Base-by-base conservation (phyloP, 352 stramenopile species). In the Peronospora tabacina region DNA sequence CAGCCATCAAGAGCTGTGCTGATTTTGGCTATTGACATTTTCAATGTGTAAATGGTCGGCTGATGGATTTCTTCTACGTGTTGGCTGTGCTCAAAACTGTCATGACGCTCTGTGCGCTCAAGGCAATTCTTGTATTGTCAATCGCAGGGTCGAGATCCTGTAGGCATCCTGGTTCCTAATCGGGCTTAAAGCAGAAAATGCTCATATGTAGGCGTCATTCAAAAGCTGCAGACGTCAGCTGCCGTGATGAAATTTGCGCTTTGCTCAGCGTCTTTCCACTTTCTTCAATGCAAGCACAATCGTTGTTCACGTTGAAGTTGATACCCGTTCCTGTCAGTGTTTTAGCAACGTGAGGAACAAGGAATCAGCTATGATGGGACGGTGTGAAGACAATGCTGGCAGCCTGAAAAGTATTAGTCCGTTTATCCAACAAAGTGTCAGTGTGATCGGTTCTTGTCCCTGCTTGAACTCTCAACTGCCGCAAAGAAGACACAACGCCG, bases 381-480 rank as follows among this genome's bases (percentile, higher is more conserved):
- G 36, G 45, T 65, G 45, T 53, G 16, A 60, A 45, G 36, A 48
- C 24, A 22, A 30, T 24, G 7, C 28, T 32, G 28, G 7, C 5
- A 32, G 28, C 33, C 1, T 51, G 30, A 40, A 32, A 50, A 41
- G 7, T 17, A 34, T 17, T 2, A 19, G 22, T 26, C 7, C 33
- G 22, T 44, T 38, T 12, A 16, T 19, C 8, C 32, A 47, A 38
- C 15, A 32, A 8, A 33, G 12, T 13, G 22, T 33, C n/a, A 3
- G 11, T 33, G 20, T 30, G 11, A 22, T 44, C 15, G 29, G 30
- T 22, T 34, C 52, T 52, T 62, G 58, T 66, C 58, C 46, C 52
- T 51, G 22, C 17, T 53, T 66, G 52, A 34, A 62, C 20, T 53
- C 10, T 37, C 46, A 65, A 65, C 57, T 61, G 57, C 53, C 44